Evolutionary conservation across 2,329 filamentous ascomycete species (phyloP).

Genomic region (Fusarium denticulatum): DNA sequence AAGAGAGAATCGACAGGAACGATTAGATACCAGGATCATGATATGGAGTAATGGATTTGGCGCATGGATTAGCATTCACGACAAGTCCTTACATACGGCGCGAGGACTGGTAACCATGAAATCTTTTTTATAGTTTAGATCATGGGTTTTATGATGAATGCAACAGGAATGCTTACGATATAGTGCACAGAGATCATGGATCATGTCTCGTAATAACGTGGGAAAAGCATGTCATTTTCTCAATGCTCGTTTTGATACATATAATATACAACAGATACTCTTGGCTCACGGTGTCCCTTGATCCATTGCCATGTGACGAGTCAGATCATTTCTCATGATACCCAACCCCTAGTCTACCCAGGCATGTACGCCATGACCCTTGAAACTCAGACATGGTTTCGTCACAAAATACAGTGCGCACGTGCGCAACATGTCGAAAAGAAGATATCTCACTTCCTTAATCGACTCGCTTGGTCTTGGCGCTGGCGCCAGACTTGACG

Average conservation of each 20-base stretch:
- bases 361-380: constrained; percentile 9
- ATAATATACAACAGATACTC: constrained; percentile 38
- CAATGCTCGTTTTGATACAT: constrained; percentile 36
- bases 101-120: not conserved
- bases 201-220: not conserved
- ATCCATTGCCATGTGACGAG: constrained; percentile 14
- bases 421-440: not conserved
- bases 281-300: constrained; percentile 9
- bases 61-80: not conserved
- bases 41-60: not conserved
- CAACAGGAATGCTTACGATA: not conserved
- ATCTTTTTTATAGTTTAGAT: not conserved
- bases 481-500: constrained; percentile 67
- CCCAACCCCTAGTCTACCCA: constrained; percentile 26
- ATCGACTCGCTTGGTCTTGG: constrained; percentile 54
- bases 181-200: not conserved
- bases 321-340: constrained; percentile 15
- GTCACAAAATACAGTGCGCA: constrained; percentile 7
- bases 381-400: constrained; percentile 13
- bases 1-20: constrained; percentile 43
- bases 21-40: not conserved
- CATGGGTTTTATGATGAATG: not conserved
- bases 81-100: not conserved
- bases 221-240: constrained; percentile 23
- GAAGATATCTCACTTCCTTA: constrained; percentile 32